Evolutionary conservation across 2,329 filamentous ascomycete species (phyloP), one percentile per base, ranked within the genome.

Genomic region (Parafenestella ontariensis): DNA sequence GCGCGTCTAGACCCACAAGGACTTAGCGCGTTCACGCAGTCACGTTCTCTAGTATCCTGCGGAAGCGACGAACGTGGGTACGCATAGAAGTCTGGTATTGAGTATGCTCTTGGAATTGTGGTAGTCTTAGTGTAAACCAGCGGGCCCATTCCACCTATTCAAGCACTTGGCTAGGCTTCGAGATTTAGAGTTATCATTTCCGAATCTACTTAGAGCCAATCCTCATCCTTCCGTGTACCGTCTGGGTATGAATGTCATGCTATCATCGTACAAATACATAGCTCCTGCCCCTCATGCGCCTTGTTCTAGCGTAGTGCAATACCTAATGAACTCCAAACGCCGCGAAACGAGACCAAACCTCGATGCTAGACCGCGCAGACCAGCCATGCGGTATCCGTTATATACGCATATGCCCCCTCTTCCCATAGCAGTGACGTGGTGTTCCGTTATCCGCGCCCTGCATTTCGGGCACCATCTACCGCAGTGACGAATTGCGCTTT

Each of bases 11-110:
- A 28, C 45, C 46, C 41, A 42, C 60, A 50, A 20, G 24, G 40
- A 61, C 43, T 52, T 70, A 69, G 66, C 62, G 69, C 54, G 21
- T 20, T 63, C 66, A 55, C 65, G 63, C 43, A 53, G 49, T 69
- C 68, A 70, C 64, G 65, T 67, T 65, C 43, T 23, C 23, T 26
- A 48, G 15, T 33, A 33, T 48, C 20, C 7, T 24, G 8, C 9
- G 31, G 29, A 46, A 28, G 21, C 9, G 17, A 3, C n/a, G 26
- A 33, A 18, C 31, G 31, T 34, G 13, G 31, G 15, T 8, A 34
- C 9, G 13, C 13, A 31, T 31, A 13, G 3, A 10, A 31, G 28
- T 10, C 13, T 31, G 11, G 11, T 13, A 10, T 10, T 3, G 28
- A 10, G 11, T 13, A 13, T 31, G 11, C 13, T 31, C 11, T 3